Percentiles rank a stretch among this genome's conserved stretches.
Evolutionary conservation across 257 asterid species (phyloP).

Genomic region (Verbena officinalis): DNA sequence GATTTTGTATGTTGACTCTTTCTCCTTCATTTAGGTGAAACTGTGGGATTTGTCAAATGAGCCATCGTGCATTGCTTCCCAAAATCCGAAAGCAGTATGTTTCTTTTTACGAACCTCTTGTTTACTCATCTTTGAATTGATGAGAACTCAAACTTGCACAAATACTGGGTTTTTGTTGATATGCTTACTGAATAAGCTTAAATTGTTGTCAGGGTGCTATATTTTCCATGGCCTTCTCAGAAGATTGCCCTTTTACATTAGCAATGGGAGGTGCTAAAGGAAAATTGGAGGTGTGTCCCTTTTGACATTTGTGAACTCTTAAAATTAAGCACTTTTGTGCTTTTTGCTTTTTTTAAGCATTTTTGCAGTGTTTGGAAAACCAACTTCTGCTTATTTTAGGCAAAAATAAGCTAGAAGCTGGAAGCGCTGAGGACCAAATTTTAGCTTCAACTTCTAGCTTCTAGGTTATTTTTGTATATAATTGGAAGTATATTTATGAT

Average conservation of each 20-base stretch:
- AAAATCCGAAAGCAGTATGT: conserved; percentile 57
- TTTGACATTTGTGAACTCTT: too few relatives aligned
- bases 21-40: conserved; percentile 61
- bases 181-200: not conserved
- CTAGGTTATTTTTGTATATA: too few relatives aligned
- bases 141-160: not conserved
- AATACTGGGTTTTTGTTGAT: too few relatives aligned
- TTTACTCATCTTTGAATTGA: not conserved
- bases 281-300: conserved; percentile 52
- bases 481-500: too few relatives aligned
- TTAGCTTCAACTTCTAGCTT: too few relatives aligned
- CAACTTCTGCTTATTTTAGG: too few relatives aligned
- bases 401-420: too few relatives aligned
- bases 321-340: too few relatives aligned
- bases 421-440: too few relatives aligned
- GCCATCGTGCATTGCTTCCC: conserved; percentile 64
- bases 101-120: not conserved
- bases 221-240: conserved; percentile 79
- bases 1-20: not conserved
- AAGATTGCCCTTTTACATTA: conserved; percentile 64
- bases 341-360: too few relatives aligned
- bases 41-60: conserved; percentile 86
- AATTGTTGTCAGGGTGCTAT: conserved; percentile 71
- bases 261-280: conserved; percentile 93
- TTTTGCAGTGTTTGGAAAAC: too few relatives aligned